Base-by-base conservation (phyloP, 768 basidiomycete species). In the Leccinum sublutescens region DNA sequence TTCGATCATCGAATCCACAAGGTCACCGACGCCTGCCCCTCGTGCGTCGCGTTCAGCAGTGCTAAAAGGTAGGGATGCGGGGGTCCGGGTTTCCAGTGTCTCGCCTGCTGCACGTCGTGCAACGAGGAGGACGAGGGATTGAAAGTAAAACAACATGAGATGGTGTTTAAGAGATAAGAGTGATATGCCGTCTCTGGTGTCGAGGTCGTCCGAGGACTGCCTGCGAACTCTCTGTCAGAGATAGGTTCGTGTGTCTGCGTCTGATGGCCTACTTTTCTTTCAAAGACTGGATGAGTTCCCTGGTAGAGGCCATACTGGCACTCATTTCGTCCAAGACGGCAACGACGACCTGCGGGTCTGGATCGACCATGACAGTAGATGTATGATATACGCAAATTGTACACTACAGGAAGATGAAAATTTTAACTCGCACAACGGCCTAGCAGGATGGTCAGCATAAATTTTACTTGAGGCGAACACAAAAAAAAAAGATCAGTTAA, bases 121-220 rank as follows among this genome's bases (percentile, higher is more conserved):
- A 29, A 84, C 78, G 52, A 96, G 73, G 47, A 96, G 82, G 33
- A 85, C 80, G 40, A 97, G 79, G 14, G 92, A 88, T 58, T 94
- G 93, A 10, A 97, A 77, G 71, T 97, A 96, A 2, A 88, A 88
- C 3, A 98, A 74, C 60, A 97, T 80, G 21, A 91, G 72, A 55
- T 94, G 85, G 64, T 95, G 89, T 75, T 97, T 95, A 52, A 95
- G 75, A 11, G 92, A 90, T 23, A 99, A 79, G 5, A 99, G 80
- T 0, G 97, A 98, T 61, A 99, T 93, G 40, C 97, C 97, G 31
- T 91, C 82, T 66, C 79, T 81, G 11, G 80, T 82, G 61, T 89
- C 80, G 33, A 84, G 56, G 31, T 78, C 76, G 27, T 75, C 63
- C 2, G 58, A 63, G 40, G 69, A 57, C 31, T 69, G 63, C 59